Percentiles rank a stretch among this genome's conserved stretches.
These are phyloP conservation scores for Echites panduratus DNA, from an alignment of 257 asterid species.

Conservation along the genomic window DNA sequence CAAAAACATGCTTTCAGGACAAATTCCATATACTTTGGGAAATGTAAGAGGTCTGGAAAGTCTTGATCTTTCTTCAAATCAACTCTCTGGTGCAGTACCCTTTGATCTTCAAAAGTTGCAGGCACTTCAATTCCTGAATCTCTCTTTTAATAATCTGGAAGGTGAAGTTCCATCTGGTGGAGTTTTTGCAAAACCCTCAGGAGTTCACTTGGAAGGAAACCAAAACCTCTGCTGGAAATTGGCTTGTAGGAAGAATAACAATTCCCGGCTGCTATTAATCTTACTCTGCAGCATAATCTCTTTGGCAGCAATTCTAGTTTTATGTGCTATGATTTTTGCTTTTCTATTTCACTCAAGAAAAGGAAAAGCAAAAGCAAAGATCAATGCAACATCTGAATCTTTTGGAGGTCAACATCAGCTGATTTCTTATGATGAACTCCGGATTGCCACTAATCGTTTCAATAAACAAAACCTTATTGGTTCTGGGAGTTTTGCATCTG, in stretches of 20 bases:
- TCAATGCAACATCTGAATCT: slow-evolving; percentile 6
- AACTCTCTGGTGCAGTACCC: slow-evolving; percentile 30
- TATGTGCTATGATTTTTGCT: slow-evolving; percentile 15
- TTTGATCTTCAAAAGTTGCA: slow-evolving; percentile 24
- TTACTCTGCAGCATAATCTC: slow-evolving; percentile 12
- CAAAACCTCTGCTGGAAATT: slow-evolving; percentile 27
- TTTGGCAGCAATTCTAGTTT: slow-evolving; percentile 8
- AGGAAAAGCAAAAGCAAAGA: slow-evolving; percentile 10
- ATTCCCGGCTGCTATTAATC: slow-evolving; percentile 8
- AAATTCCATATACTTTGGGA: slow-evolving; percentile 40
- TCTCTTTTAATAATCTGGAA: slow-evolving; percentile 45
- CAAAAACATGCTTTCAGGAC: slow-evolving; percentile 38
- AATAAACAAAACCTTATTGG: slow-evolving; percentile 36
- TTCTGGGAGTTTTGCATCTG: slow-evolving; percentile 39
- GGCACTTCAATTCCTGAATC: slow-evolving; percentile 37
- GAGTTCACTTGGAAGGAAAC: slow-evolving; percentile 43
- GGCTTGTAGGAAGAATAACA: slow-evolving; percentile 12
- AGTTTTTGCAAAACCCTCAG: slow-evolving; percentile 33
- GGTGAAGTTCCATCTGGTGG: slow-evolving; percentile 45
- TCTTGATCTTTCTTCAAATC: slow-evolving; percentile 54
- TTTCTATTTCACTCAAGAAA: slow-evolving; percentile 16
- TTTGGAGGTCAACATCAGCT: slow-evolving; percentile 21
- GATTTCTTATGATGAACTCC: slow-evolving; percentile 39
- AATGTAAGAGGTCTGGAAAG: slow-evolving; percentile 38
- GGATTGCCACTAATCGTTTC: slow-evolving; percentile 37